Percentiles rank a stretch among this genome's conserved stretches.
phyloP scores from a whole-genome alignment of 2,329 filamentous ascomycete genomes.

The Calonectria multiphialidica region DNA sequence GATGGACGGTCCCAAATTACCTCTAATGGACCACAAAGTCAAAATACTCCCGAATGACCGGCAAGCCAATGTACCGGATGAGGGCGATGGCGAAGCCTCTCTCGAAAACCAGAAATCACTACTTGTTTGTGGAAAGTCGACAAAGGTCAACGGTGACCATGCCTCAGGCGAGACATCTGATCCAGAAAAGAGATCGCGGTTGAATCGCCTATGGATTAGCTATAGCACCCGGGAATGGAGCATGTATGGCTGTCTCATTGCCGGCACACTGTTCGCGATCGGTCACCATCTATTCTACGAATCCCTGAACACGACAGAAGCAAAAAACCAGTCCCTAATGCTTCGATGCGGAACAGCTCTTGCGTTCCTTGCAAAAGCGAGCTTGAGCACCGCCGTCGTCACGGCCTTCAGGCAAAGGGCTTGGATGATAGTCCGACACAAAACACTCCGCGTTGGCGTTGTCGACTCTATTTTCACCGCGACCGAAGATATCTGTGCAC shows the following conservation, averaged over 20 bases:
- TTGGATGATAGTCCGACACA: slow-evolving; percentile 39
- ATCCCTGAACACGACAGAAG: neutral
- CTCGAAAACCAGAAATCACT: neutral
- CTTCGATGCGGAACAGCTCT: slow-evolving; percentile 22
- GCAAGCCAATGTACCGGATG: too few relatives aligned
- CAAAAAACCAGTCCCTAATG: neutral
- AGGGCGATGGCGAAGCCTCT: neutral
- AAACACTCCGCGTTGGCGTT: slow-evolving; percentile 27
- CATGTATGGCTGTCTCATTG: slow-evolving; percentile 8
- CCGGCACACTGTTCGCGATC: neutral
- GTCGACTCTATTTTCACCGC: slow-evolving; percentile 24
- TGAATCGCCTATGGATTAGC: neutral
- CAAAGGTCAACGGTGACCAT: neutral
- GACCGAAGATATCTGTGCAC: neutral
- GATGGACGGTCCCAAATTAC: neutral
- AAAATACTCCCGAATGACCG: neutral
- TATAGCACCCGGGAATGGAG: neutral
- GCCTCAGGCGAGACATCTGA: neutral
- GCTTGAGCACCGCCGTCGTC: slow-evolving; percentile 35
- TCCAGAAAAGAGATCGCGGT: neutral
- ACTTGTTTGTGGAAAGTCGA: neutral
- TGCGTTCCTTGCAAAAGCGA: slow-evolving; percentile 40
- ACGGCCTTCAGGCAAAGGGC: slow-evolving; percentile 38
- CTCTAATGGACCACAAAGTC: too few relatives aligned
- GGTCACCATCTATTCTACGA: slow-evolving; percentile 24